phyloP scores from a whole-genome alignment of 495 filamentous ascomycete genomes.

The Saxophila tyrrhenica region DNA sequence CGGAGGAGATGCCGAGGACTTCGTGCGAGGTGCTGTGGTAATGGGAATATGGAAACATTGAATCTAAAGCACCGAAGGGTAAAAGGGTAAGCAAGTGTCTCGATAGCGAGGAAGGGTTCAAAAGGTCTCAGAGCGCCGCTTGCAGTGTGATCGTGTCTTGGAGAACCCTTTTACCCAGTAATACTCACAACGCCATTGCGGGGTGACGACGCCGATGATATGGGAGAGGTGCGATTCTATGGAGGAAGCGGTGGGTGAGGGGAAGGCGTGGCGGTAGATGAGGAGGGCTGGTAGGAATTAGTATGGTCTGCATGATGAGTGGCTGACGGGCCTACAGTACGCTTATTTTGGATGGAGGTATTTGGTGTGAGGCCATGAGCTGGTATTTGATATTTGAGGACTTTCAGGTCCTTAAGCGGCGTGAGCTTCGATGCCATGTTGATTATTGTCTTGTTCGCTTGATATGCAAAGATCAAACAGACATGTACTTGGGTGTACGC shows the following conservation, averaged over 20 bases:
- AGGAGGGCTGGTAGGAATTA: conserved; percentile 33
- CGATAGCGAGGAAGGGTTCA: too few relatives aligned
- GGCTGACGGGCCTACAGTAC: neutral
- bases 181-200: conserved; percentile 60
- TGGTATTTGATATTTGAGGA: conserved; percentile 49
- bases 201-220: conserved; percentile 42
- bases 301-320: neutral
- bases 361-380: conserved; percentile 49
- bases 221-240: conserved; percentile 44
- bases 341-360: conserved; percentile 50
- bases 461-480: too few relatives aligned
- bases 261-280: conserved; percentile 43
- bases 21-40: conserved; percentile 60
- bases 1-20: conserved; percentile 48
- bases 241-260: conserved; percentile 26
- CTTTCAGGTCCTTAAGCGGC: conserved; percentile 37
- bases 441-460: too few relatives aligned
- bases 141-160: too few relatives aligned
- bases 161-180: too few relatives aligned
- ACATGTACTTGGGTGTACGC: too few relatives aligned
- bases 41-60: conserved; percentile 53
- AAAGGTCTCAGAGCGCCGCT: too few relatives aligned
- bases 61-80: too few relatives aligned
- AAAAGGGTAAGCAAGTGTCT: too few relatives aligned
- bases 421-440: conserved; percentile 27